Evolutionary conservation across 345 rosid genomes (phyloP), one percentile per base, ranked within the genome.

Genomic region (Populus alba): DNA sequence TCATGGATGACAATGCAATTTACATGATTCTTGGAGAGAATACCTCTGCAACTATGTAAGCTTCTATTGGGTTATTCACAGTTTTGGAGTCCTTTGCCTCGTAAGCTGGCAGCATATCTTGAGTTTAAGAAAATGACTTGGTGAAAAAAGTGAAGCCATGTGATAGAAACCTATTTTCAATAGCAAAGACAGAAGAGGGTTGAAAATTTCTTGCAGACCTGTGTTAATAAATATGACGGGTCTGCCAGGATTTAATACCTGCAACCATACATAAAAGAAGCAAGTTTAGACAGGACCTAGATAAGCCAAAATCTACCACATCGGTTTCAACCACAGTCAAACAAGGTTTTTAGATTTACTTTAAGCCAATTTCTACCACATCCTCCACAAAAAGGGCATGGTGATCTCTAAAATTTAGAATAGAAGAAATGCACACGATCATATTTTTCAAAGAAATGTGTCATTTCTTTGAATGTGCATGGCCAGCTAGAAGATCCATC

Each of bases 21-120:
- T 66, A 8, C 51, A 47, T 22, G 29, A 25, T 66, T 39, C 68
- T 66, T 16, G 31, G 35, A 17, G 16, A 74, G 55, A 74, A 23
- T 86, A 92, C 99, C 96, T 91, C 88, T 22, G 95, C 85, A 77
- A 95, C 86, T 82, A 95, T 87, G 70, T 79, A 81, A 83, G 98
- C 99, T 87, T 95, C 99, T n/a, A 79, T 78, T 69, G 93, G 97
- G 81, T 95, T 95, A 85, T 87, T 92, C 80, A 93, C 79, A 23
- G 95, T 83, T 84, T 86, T 90, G 74, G 84, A 82, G 81, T 88
- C 96, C 82, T 89, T 95, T 71, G 84, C 82, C 85, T 92, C 99
- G 69, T 88, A 88, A 78, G 91, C 97, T 67, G 92, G 91, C 78
- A 95, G 73, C 90, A 85, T 77, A 86, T 95, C 99, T 95, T 80